Evolutionary conservation across 352 stramenopile genomes (phyloP).

Genomic region (Globisporangium nodosum): DNA sequence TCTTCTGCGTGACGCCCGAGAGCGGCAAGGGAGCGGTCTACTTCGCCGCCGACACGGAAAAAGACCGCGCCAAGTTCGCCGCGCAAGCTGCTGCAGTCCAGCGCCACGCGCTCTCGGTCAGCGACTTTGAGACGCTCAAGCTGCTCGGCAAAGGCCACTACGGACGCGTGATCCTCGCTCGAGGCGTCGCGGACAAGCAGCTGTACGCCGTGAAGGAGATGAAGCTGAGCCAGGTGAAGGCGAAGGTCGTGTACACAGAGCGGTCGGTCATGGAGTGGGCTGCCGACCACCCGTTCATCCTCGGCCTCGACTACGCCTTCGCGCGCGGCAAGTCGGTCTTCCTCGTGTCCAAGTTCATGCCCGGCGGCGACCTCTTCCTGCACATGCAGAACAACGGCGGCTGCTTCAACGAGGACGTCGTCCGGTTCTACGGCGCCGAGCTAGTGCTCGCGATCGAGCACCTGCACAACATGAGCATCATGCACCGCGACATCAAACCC

Average conservation of each 20-base stretch:
- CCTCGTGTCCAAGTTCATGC: constrained; percentile 97
- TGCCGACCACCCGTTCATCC: constrained; percentile 93
- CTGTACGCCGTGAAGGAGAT: constrained; percentile 88
- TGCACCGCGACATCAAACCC: constrained; percentile 92
- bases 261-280: constrained; percentile 82
- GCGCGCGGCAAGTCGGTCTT: constrained; percentile 95
- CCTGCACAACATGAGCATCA: constrained; percentile 90
- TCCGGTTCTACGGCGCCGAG: constrained; percentile 84
- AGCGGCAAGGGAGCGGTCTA: constrained; percentile 58
- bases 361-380: constrained; percentile 93
- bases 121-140: constrained; percentile 79
- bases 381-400: constrained; percentile 86
- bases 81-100: constrained; percentile 49
- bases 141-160: constrained; percentile 82
- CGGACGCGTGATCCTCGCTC: constrained; percentile 73
- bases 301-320: constrained; percentile 96
- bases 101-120: constrained; percentile 39
- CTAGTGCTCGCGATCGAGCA: constrained; percentile 79
- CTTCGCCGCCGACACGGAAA: constrained; percentile 80
- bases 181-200: constrained; percentile 26
- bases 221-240: constrained; percentile 84
- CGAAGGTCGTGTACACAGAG: constrained; percentile 84
- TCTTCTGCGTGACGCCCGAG: constrained; percentile 70
- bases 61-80: constrained; percentile 78
- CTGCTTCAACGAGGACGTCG: constrained; percentile 66